Percentiles rank a stretch among this genome's conserved stretches.
Conservation (phyloP, 345 rosid species). For the Corchorus olitorius region DNA sequence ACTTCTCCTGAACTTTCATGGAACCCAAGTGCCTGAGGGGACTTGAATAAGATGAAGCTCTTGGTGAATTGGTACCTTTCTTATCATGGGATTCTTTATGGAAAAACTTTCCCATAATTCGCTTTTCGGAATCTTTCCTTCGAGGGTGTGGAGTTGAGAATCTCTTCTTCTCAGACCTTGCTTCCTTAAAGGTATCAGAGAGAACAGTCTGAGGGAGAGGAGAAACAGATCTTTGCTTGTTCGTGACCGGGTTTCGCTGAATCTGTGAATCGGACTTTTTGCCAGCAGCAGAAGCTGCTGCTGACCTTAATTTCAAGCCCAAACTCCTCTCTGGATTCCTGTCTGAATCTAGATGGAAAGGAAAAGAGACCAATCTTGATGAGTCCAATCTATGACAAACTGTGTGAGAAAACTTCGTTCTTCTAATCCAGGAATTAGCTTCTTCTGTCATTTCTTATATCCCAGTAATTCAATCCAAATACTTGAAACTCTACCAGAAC, state of each 20-base stretch:
- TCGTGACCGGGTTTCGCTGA: slow-evolving; percentile 49
- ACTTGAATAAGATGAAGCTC: slow-evolving; percentile 33
- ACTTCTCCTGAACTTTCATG: slow-evolving; percentile 56
- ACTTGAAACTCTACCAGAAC: slow-evolving; percentile 30
- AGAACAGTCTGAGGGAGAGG: slow-evolving; percentile 64
- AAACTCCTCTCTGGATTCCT: slow-evolving; percentile 20
- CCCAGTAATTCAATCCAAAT: slow-evolving; percentile 19
- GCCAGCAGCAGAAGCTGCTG: slow-evolving; percentile 22
- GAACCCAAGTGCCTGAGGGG: slow-evolving; percentile 64
- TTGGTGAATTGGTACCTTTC: slow-evolving; percentile 33
- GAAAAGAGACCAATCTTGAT: slow-evolving; percentile 52
- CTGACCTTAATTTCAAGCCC: slow-evolving; percentile 52
- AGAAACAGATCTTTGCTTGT: slow-evolving; percentile 82
- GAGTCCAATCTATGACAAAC: slow-evolving; percentile 76
- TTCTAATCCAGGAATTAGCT: slow-evolving; percentile 81
- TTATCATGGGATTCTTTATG: slow-evolving; percentile 41
- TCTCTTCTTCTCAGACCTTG: slow-evolving; percentile 67
- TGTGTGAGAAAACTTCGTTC: slow-evolving; percentile 87
- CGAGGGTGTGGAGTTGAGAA: slow-evolving; percentile 84
- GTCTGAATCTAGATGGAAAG: slow-evolving; percentile 43
- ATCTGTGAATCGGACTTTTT: slow-evolving; percentile 39
- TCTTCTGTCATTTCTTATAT: slow-evolving; percentile 67
- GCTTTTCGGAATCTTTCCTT: slow-evolving; percentile 52
- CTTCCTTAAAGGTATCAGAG: slow-evolving; percentile 85
- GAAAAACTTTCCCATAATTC: slow-evolving; percentile 38